phyloP scores from a whole-genome alignment of 2,329 filamentous ascomycete genomes.

The Hypoxylon sp. region DNA sequence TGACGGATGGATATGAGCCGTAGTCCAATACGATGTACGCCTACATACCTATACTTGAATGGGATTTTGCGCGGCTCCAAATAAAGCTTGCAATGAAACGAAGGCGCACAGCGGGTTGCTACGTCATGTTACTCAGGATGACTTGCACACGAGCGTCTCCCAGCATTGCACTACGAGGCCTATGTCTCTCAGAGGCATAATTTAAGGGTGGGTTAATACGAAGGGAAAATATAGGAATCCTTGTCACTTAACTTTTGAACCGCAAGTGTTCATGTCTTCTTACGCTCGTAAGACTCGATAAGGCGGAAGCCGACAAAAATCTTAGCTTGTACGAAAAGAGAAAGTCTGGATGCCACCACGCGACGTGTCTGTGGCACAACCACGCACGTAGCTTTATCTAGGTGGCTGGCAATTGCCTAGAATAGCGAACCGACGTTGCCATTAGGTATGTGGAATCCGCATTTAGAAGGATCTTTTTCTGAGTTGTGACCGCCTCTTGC shows the following conservation, averaged over 20 bases:
- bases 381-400: constrained; percentile 14
- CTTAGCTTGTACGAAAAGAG: constrained; percentile 11
- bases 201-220: not conserved
- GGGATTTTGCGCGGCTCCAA: constrained; percentile 4
- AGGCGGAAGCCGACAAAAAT: constrained; percentile 10
- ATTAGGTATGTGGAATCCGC: constrained; percentile 25
- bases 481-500: constrained; percentile 45
- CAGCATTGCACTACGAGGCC: not conserved
- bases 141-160: constrained; percentile 5
- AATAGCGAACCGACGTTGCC: constrained; percentile 25
- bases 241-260: not conserved
- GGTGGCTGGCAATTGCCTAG: constrained; percentile 30
- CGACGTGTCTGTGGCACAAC: constrained; percentile 5
- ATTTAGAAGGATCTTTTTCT: constrained; percentile 23
- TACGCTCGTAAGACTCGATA: constrained; percentile 13
- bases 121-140: constrained; percentile 13
- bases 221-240: not conserved
- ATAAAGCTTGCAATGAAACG: constrained; percentile 10
- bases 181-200: not conserved
- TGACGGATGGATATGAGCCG: constrained; percentile 40
- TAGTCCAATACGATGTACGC: constrained; percentile 29
- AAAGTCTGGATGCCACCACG: constrained; percentile 14
- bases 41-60: constrained; percentile 7
- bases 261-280: not conserved
- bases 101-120: constrained; percentile 2